These are phyloP conservation scores for Mesembryanthemum crystallinum DNA, from an alignment of 148 eudicot genomes.

Conservation along the genomic window DNA sequence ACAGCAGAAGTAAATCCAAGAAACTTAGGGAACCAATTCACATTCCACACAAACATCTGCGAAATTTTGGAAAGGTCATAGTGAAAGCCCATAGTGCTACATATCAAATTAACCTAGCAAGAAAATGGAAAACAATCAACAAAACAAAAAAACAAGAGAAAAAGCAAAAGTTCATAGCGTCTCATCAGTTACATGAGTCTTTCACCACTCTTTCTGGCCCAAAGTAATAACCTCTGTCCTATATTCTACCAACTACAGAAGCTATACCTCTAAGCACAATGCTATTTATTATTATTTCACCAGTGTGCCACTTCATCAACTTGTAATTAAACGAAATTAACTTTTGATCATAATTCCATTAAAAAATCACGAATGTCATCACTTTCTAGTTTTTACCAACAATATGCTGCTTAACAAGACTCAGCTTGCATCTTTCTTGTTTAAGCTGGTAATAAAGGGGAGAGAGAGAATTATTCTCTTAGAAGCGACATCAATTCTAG, in stretches of 20 bases:
- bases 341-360: neutral
- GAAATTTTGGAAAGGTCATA: neutral
- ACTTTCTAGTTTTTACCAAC: neutral
- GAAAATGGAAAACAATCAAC: neutral
- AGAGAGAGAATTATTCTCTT: neutral
- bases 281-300: neutral
- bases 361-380: too few species aligned
- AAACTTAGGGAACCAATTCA: neutral
- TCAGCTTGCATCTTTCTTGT: neutral
- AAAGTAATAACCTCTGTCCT: neutral
- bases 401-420: neutral
- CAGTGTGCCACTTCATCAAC: neutral
- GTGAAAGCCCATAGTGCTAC: neutral
- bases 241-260: neutral
- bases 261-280: neutral
- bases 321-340: neutral
- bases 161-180: neutral
- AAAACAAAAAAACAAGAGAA: neutral
- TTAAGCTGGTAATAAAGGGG: neutral
- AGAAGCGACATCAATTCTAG: neutral
- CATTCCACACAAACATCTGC: neutral
- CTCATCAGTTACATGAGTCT: neutral
- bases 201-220: neutral
- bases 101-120: neutral
- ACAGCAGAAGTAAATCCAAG: constrained; percentile 14